Evolutionary conservation across 1,139 yeast species (phyloP), one percentile per base, ranked within the genome.

Genomic region (Candida sanyaensis): DNA sequence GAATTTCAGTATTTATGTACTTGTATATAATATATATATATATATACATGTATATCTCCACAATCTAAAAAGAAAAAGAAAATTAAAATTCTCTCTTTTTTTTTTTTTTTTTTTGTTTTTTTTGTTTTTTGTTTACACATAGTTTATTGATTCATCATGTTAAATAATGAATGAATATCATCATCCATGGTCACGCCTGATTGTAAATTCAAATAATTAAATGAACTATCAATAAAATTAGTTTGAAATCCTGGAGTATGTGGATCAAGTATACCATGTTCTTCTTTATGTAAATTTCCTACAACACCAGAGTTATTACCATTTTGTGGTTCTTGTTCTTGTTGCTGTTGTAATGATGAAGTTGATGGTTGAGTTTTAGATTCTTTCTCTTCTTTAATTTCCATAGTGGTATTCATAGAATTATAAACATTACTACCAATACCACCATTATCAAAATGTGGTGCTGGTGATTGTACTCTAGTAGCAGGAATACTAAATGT

Each of bases 131-230:
- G 21, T 3, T 2, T 17, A 17, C 3, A 17, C 21, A 29, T 28
- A 13, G 26, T 27, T 23, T 27, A 12, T 37, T 50, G 55, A 42
- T 49, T 47, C 40, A 62, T 62, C 32, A 65, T 56, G 45, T 65
- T 66, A 53, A 71, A 69, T 39, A 72, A 60, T 4, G 70, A 58
- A 5, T 63, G 64, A 33, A 71, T 49, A 32, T 73, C 75, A 40
- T 74, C 78, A 29, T 65, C 67, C 50, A 66, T 56, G 41, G 69
- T 77, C 29, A 71, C 65, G 17, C 73, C 71, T 5, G 76, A 59
- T 56, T 73, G 78, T 50, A 74, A 60, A 53, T 75, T 75, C 80
- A 75, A 75, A 55, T 72, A 73, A 51, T 74, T 65, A 51, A 68
- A 75, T 8, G 77, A 62, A 50, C 68, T 71, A 55, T 75, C 80